phyloP scores from a whole-genome alignment of 1,139 yeast genomes.

The Entelexis sorbosivorans region DNA sequence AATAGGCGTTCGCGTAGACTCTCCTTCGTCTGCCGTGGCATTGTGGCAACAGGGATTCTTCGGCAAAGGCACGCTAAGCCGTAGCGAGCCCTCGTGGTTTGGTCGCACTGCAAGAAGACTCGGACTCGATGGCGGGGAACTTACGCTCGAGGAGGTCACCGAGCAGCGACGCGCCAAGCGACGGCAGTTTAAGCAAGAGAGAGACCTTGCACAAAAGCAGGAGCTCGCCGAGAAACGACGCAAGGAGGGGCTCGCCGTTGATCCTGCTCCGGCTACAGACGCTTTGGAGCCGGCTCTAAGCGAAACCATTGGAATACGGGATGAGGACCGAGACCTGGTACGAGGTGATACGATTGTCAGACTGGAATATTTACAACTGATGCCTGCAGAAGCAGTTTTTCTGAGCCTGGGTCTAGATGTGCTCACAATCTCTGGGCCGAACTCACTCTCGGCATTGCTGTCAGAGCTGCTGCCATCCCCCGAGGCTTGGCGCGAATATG shows the following conservation, averaged over 20 bases:
- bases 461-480: constrained; percentile 12
- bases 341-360: constrained; percentile 34
- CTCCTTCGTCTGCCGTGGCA: constrained; percentile 40
- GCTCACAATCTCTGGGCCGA: constrained; percentile 27
- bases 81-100: constrained; percentile 90
- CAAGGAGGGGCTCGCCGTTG: constrained; percentile 12
- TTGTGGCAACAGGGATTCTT: constrained; percentile 85
- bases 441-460: constrained; percentile 19
- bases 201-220: constrained; percentile 31
- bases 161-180: constrained; percentile 62
- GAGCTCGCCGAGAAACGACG: constrained; percentile 25
- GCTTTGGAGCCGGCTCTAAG: not conserved
- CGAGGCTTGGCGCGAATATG: constrained; percentile 38
- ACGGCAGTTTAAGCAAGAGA: constrained; percentile 53
- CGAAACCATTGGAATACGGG: constrained; percentile 4
- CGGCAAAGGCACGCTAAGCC: constrained; percentile 80
- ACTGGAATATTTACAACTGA: constrained; percentile 61
- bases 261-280: not conserved
- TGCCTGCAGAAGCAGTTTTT: constrained; percentile 67
- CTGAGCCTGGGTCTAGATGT: constrained; percentile 44
- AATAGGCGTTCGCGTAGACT: constrained; percentile 34
- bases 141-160: constrained; percentile 66
- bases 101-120: constrained; percentile 50
- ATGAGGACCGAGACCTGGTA: constrained; percentile 21
- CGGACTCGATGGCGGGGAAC: constrained; percentile 33